Percentiles rank a stretch among this genome's conserved stretches.
Conservation (phyloP, 805 yeast genomes). For the Sugiyamaella qingdaonensis region DNA sequence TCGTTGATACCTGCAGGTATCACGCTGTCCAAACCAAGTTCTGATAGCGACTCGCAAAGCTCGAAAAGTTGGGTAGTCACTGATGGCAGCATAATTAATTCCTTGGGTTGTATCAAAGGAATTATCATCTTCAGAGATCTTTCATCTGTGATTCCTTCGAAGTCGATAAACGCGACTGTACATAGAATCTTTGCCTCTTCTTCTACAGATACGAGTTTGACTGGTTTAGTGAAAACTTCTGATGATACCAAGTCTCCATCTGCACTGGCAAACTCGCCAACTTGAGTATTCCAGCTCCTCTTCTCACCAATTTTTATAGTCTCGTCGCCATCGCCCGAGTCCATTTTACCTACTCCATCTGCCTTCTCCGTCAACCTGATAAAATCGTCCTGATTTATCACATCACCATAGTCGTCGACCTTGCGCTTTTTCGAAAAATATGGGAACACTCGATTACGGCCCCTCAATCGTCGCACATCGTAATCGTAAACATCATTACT, state of each 20-base stretch:
- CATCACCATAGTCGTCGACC: slow-evolving; percentile 83
- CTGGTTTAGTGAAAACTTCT: slow-evolving; percentile 37
- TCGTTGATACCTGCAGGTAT: slow-evolving; percentile 21
- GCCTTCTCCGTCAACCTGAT: slow-evolving; percentile 32
- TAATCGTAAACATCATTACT: slow-evolving; percentile 43
- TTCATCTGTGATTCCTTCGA: slow-evolving; percentile 78
- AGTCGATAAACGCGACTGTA: slow-evolving; percentile 69
- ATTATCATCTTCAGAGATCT: slow-evolving; percentile 76
- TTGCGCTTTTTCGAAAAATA: slow-evolving; percentile 54
- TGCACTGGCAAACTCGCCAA: slow-evolving; percentile 1
- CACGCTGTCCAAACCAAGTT: slow-evolving; percentile 26
- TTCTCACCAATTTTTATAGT: slow-evolving; percentile 33
- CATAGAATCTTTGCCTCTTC: slow-evolving; percentile 54
- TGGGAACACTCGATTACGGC: slow-evolving; percentile 68
- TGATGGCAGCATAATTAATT: slow-evolving; percentile 51
- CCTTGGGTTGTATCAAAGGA: slow-evolving; percentile 73
- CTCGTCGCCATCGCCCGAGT: slow-evolving; percentile 21
- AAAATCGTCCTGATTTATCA: slow-evolving; percentile 63
- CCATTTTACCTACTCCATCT: not conserved
- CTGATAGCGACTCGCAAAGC: slow-evolving; percentile 18
- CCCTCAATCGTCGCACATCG: slow-evolving; percentile 47
- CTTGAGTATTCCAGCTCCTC: slow-evolving; percentile 33
- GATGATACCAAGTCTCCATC: not conserved
- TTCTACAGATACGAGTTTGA: slow-evolving; percentile 36
- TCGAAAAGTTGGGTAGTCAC: slow-evolving; percentile 7